phyloP scores from a whole-genome alignment of 495 filamentous ascomycete genomes.

The Aspergillus funiculosus region DNA sequence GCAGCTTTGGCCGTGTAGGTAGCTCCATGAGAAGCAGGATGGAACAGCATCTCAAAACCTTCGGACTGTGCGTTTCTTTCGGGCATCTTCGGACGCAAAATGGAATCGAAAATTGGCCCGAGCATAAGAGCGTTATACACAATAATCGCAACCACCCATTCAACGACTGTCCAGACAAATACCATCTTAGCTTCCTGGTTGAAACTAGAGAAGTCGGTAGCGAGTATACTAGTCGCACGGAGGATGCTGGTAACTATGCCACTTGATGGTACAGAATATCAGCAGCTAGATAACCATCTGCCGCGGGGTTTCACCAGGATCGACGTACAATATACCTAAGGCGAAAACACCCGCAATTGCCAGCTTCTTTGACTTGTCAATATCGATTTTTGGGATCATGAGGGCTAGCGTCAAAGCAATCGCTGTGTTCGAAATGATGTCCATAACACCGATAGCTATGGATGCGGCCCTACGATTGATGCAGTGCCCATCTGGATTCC shows the following conservation, averaged over 20 bases:
- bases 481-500: not conserved
- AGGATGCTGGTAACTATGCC: not conserved
- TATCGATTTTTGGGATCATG: not conserved
- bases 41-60: not conserved
- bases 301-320: not conserved
- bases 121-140: not conserved
- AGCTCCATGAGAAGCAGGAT: not conserved
- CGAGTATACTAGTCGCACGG: not conserved
- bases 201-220: not conserved
- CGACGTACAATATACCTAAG: constrained; percentile 3
- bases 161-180: constrained; percentile 3
- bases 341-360: not conserved
- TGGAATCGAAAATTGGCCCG: not conserved
- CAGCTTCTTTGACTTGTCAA: not conserved
- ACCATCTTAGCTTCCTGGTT: constrained; percentile 5
- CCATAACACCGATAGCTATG: not conserved
- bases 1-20: not conserved
- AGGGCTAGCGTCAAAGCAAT: not conserved
- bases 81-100: not conserved
- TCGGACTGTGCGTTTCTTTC: not conserved
- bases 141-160: constrained; percentile 6
- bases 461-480: not conserved
- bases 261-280: not conserved
- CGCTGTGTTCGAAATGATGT: not conserved
- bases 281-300: not conserved